Evolutionary conservation across 164 flowering plant species (phyloP).

Genomic region (Dillenia turbinata): DNA sequence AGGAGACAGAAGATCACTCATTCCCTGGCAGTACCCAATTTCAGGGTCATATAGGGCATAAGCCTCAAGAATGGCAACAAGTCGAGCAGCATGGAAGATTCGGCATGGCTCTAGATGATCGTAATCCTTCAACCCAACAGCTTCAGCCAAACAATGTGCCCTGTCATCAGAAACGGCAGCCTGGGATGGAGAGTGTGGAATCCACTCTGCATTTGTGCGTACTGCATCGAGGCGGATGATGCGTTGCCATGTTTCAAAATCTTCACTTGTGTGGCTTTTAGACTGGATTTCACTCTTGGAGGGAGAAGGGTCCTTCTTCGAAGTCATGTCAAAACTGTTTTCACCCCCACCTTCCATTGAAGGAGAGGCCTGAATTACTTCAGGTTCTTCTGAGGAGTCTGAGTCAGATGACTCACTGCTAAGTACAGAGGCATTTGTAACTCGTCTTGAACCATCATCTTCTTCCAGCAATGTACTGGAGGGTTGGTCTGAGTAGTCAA

Average conservation of each 20-base stretch:
- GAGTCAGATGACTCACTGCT: slow-evolving; percentile 56
- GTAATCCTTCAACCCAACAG: slow-evolving; percentile 80
- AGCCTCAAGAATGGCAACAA: slow-evolving; percentile 96
- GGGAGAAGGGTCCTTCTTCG: slow-evolving; percentile 26
- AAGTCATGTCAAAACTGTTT: slow-evolving; percentile 13
- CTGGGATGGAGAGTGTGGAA: slow-evolving; percentile 52
- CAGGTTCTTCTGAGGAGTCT: slow-evolving; percentile 51
- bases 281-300: slow-evolving; percentile 20
- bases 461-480: slow-evolving; percentile 26
- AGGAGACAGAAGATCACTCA: slow-evolving; percentile 97
- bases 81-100: slow-evolving; percentile 85
- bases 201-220: slow-evolving; percentile 85
- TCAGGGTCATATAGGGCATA: slow-evolving; percentile 87
- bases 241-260: slow-evolving; percentile 89
- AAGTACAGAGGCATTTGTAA: slow-evolving; percentile 24
- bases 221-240: slow-evolving; percentile 92
- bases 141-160: slow-evolving; percentile 66
- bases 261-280: slow-evolving; percentile 38
- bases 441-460: slow-evolving; percentile 25
- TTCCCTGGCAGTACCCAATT: slow-evolving; percentile 97
- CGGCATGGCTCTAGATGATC: slow-evolving; percentile 75
- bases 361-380: slow-evolving; percentile 21
- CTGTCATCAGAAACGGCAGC: slow-evolving; percentile 62
- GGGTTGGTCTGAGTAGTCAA: slow-evolving; percentile 26
- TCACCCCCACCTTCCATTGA: slow-evolving; percentile 29